These are phyloP conservation scores for Panus rudis DNA, from an alignment of 768 basidiomycete genomes.

Conservation along the genomic window DNA sequence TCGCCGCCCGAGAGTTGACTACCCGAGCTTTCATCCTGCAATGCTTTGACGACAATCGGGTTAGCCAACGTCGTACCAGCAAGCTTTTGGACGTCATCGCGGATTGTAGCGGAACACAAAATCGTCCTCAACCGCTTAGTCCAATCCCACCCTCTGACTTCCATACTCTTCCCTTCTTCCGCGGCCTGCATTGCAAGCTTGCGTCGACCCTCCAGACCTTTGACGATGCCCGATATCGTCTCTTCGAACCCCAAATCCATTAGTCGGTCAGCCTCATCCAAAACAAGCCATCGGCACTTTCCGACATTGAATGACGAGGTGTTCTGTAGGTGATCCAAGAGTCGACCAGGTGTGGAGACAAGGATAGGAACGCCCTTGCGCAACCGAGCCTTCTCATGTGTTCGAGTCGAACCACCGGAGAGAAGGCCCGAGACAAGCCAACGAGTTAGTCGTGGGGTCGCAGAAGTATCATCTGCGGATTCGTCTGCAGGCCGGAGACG, in stretches of 20 bases:
- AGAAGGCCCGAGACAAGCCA: slow-evolving; percentile 93
- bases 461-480: slow-evolving; percentile 37
- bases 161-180: slow-evolving; percentile 56
- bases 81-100: slow-evolving; percentile 90
- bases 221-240: slow-evolving; percentile 83
- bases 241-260: slow-evolving; percentile 99
- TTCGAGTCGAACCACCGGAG: slow-evolving; percentile 87
- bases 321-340: slow-evolving; percentile 95
- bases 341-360: slow-evolving; percentile 90
- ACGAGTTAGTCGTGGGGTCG: slow-evolving; percentile 53
- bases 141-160: slow-evolving; percentile 87
- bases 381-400: slow-evolving; percentile 93
- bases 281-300: slow-evolving; percentile 91
- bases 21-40: slow-evolving; percentile 35
- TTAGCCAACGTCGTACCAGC: slow-evolving; percentile 75
- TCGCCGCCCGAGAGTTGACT: slow-evolving; percentile 11
- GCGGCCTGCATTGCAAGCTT: slow-evolving; percentile 65
- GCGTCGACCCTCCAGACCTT: slow-evolving; percentile 76
- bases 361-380: slow-evolving; percentile 94
- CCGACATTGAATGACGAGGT: slow-evolving; percentile 89
- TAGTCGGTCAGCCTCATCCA: slow-evolving; percentile 94
- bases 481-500: slow-evolving; percentile 58
- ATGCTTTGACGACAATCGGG: slow-evolving; percentile 80
- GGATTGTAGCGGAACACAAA: slow-evolving; percentile 94
- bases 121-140: slow-evolving; percentile 70